Base-by-base conservation (phyloP, 495 filamentous ascomycete species). In the Alectoria sarmentosa region DNA sequence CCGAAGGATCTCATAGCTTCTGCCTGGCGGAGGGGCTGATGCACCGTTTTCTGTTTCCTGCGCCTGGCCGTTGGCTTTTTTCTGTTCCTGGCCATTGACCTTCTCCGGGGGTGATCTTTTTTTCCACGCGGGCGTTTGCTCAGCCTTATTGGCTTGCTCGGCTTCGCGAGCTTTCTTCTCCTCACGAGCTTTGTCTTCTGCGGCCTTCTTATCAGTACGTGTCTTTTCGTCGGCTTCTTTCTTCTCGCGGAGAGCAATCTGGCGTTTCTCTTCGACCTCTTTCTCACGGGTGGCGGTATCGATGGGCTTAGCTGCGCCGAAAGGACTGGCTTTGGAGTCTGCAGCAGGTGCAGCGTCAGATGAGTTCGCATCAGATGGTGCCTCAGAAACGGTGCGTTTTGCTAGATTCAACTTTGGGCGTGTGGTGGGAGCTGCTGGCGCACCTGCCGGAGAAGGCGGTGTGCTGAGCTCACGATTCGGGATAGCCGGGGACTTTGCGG, bases 181-280 rank as follows among this genome's bases (percentile, higher is more conserved):
- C 64, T 79, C 80, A 46, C 75, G 73, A 14, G 64, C 72, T 65
- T 76, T 78, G 44, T 81, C 78, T 60, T 87, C 87, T 4, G 85
- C 84, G 2, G 79, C 70, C 49, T 78, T 79, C 73, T 84, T 86
- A 62, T 94, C 91, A 65, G 88, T 84, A 73, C 87, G 88, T 28
- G 84, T 86, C 76, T 93, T 95, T 55, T 96, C 91, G 6, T 96
- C 93, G 0, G 85, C 85, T 61, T 96, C 93, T 74, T 88, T 90
- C 83, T 91, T 96, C 69, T 90, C 87, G 66, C 86, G 87, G 58
- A 90, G 36, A 4, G 85, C 83, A 58, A 87, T 78, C 70, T 88
- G 79, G 64, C 88, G 84, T 79, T 89, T 92, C 78, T 96, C 92
- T 72, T 92, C 93, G 37, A 98, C 85, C 74, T 96, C 88, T 62